Percentiles rank a stretch among this genome's conserved stretches.
Conservation (phyloP, 140 eudicot species). For the Cichorium intybus region DNA sequence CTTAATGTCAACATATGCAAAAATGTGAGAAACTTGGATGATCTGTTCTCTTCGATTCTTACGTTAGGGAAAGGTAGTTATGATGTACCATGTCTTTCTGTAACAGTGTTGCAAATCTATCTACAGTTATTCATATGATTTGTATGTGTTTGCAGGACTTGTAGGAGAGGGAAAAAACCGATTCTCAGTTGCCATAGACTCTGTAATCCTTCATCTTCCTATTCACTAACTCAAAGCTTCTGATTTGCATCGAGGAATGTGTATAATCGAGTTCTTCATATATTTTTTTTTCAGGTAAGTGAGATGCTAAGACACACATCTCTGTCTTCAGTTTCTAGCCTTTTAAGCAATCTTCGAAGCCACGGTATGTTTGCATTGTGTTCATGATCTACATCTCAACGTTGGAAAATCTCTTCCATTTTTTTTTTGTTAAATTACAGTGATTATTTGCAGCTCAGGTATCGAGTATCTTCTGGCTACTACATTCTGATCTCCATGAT, state of each 20-base stretch:
- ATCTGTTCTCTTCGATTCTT: slow-evolving; percentile 48
- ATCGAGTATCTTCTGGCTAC: slow-evolving; percentile 71
- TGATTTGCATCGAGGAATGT: background rate
- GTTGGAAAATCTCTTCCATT: no score
- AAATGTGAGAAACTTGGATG: slow-evolving; percentile 74
- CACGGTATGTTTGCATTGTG: slow-evolving; percentile 51
- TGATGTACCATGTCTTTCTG: background rate
- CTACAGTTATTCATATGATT: background rate
- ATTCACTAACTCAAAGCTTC: background rate
- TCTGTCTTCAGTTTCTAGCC: slow-evolving; percentile 60
- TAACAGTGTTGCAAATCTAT: background rate
- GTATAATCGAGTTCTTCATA: background rate
- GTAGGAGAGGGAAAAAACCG: slow-evolving; percentile 67
- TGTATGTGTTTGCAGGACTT: slow-evolving; percentile 51
- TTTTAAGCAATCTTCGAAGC: slow-evolving; percentile 76
- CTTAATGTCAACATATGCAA: slow-evolving; percentile 40
- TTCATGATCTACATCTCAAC: background rate
- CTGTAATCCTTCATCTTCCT: slow-evolving; percentile 40
- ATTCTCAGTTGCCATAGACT: slow-evolving; percentile 82
- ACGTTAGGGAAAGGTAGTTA: slow-evolving; percentile 66
- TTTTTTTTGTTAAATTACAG: no score
- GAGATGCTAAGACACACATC: slow-evolving; percentile 76
- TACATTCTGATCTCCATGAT: slow-evolving; percentile 80
- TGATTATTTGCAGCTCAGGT: slow-evolving; percentile 57
- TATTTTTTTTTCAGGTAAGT: slow-evolving; percentile 51